Evolutionary conservation across 139 green algal genomes (phyloP).

Genomic region (Chlorella sp.): DNA sequence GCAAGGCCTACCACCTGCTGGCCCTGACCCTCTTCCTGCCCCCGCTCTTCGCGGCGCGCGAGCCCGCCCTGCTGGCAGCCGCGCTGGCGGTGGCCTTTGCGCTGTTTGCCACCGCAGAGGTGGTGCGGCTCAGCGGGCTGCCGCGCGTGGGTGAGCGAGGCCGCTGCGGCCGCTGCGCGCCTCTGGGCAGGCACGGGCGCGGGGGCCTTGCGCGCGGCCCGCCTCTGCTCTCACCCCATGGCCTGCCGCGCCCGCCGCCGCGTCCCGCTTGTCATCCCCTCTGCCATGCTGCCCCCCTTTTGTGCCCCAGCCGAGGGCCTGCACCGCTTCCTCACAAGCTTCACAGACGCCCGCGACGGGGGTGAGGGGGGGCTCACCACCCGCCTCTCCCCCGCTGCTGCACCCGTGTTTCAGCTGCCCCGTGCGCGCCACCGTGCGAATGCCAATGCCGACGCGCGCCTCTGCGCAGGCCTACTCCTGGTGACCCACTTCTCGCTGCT

Average conservation of each 20-base stretch:
- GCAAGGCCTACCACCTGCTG: slow-evolving; percentile 84
- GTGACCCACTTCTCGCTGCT: slow-evolving; percentile 83
- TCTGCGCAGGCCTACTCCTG: slow-evolving; percentile 45
- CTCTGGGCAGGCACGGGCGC: not conserved
- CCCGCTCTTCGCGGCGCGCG: slow-evolving; percentile 48
- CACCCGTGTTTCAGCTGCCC: not conserved
- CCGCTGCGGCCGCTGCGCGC: not conserved
- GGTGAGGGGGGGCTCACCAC: slow-evolving; percentile 1
- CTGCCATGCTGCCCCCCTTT: not conserved
- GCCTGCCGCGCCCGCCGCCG: not conserved
- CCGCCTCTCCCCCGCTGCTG: not conserved
- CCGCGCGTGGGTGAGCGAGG: slow-evolving; percentile 30
- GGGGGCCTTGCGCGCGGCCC: not conserved
- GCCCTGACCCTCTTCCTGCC: slow-evolving; percentile 75
- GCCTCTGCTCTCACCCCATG: not conserved
- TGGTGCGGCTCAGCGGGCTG: slow-evolving; percentile 34
- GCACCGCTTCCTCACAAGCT: slow-evolving; percentile 66
- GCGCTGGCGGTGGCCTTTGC: slow-evolving; percentile 57
- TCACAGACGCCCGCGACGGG: slow-evolving; percentile 70
- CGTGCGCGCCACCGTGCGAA: not conserved
- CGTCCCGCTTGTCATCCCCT: not conserved
- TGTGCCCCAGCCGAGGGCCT: slow-evolving; percentile 34
- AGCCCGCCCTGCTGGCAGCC: slow-evolving; percentile 65
- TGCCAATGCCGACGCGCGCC: not conserved
- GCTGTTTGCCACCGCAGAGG: slow-evolving; percentile 53